A percentile compares a stretch with the other conserved stretches of the same genome.
Evolutionary conservation across 768 basidiomycete species (phyloP).

Genomic region (Omphalotus guepiniiformis): DNA sequence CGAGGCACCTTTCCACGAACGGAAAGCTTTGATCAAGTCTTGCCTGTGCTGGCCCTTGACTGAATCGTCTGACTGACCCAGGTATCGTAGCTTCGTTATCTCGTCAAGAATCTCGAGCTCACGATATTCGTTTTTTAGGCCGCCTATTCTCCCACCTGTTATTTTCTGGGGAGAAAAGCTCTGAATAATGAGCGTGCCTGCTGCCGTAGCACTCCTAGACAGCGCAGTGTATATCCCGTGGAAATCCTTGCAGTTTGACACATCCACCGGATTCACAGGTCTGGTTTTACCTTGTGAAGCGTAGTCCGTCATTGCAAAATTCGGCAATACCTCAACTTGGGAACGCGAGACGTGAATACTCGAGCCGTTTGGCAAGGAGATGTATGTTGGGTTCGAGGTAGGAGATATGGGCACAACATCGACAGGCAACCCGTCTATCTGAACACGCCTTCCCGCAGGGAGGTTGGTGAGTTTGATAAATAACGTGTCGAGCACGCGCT

Average conservation of each 20-base stretch:
- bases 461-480: conserved; percentile 25
- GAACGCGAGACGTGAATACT: conserved; percentile 10
- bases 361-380: conserved; percentile 17
- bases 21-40: neutral
- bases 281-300: conserved; percentile 3
- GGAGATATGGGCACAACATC: conserved; percentile 28
- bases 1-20: neutral
- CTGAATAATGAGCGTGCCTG: conserved; percentile 7
- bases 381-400: conserved; percentile 6
- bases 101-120: conserved; percentile 33
- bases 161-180: conserved; percentile 1
- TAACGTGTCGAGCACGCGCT: conserved; percentile 23
- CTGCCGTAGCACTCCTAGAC: conserved; percentile 4
- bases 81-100: conserved; percentile 24
- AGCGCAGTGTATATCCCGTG: conserved; percentile 11
- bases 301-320: conserved; percentile 7
- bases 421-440: conserved; percentile 22
- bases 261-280: neutral
- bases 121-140: conserved; percentile 26
- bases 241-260: neutral
- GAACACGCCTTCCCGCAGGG: conserved; percentile 17
- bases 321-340: conserved; percentile 13
- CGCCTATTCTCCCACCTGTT: conserved; percentile 13
- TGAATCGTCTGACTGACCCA: conserved; percentile 11
- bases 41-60: conserved; percentile 10